Evolutionary conservation across 805 yeast genomes (phyloP), one percentile per base, ranked within the genome.

Genomic region (Priceomyces fermenticarens): DNA sequence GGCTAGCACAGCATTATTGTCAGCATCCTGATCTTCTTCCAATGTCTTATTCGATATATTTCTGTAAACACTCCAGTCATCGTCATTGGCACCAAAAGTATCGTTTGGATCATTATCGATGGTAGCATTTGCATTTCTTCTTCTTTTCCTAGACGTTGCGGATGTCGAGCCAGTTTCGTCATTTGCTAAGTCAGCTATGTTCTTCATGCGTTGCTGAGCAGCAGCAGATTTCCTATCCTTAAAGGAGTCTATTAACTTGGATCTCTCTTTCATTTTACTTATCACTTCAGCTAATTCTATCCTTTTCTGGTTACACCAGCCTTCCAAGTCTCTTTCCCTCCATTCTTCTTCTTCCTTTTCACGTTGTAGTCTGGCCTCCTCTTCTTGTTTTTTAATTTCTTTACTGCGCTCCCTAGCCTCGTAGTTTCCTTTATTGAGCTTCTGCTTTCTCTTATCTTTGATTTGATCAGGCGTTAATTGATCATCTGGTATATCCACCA

Each of bases 31-130:
- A 27, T 78, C 78, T 51, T 88, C 96, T 44, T 84, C 89, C 49
- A 89, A 87, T 17, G 82, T 83, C 12, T 73, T 83, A 47, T 77
- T 79, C 13, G 88, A 78, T 42, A 89, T 85, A 55, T 88, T 93
- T 52, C 93, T 77, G 58, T 91, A 91, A 12, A 88, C 82, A 15
- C 85, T 80, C 97, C 97, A 91, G 62, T 93, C 99, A 41, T 86
- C 96, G 57, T 91, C 98, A 54, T 88, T 82, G 2, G 96, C 90
- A 42, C 97, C 98, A 63, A 91, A 90, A 0, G 90, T 87, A 62
- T 91, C 98, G 53, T 81, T 88, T 11, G 95, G 95, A 59, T 88
- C 97, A 50, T 87, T 88, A 54, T 88, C 96, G 27, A 86, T 83
- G 1, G 89, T 80, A 0, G 82, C 78, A 49, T 75, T 78, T 5